These are phyloP conservation scores for Amylocystis lapponica DNA, from an alignment of 768 basidiomycete species.

Conservation along the genomic window DNA sequence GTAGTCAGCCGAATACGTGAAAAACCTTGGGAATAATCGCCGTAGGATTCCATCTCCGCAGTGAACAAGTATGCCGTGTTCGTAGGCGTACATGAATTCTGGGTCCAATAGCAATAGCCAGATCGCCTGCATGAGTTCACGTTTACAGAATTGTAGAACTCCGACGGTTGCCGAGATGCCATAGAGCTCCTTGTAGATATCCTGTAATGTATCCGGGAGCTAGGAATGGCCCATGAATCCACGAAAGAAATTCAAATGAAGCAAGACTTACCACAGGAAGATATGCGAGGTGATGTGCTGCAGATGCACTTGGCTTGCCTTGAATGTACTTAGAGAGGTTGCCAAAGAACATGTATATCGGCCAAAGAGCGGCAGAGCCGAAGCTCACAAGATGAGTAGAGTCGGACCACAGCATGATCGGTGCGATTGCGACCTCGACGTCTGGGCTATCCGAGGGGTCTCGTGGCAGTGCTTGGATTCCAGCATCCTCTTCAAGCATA, in stretches of 20 bases:
- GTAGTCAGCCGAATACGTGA: slow-evolving; percentile 30
- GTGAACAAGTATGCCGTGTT: slow-evolving; percentile 20
- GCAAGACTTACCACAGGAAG: slow-evolving; percentile 38
- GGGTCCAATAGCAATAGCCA: slow-evolving; percentile 21
- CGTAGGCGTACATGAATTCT: slow-evolving; percentile 22
- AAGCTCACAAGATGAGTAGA: slow-evolving; percentile 22
- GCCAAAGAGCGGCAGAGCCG: slow-evolving; percentile 29
- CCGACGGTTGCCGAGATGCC: slow-evolving; percentile 4
- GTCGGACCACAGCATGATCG: slow-evolving; percentile 22
- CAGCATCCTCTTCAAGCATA: slow-evolving; percentile 5
- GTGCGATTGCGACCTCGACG: slow-evolving; percentile 5
- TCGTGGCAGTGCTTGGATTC: slow-evolving; percentile 4
- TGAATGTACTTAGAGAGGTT: slow-evolving; percentile 37
- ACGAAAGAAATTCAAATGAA: too few relatives aligned
- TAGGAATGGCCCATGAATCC: slow-evolving; percentile 9
- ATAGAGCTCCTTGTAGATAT: slow-evolving; percentile 17
- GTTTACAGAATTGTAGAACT: slow-evolving; percentile 25
- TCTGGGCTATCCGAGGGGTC: neutral
- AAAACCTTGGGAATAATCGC: slow-evolving; percentile 21
- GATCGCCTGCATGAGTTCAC: slow-evolving; percentile 27
- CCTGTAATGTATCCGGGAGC: slow-evolving; percentile 30
- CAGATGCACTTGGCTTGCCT: too few relatives aligned
- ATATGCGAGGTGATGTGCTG: too few relatives aligned
- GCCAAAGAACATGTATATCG: slow-evolving; percentile 34
- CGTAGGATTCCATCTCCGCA: slow-evolving; percentile 24